phyloP scores from a whole-genome alignment of 2,329 filamentous ascomycete species.

The Delphinella strobiligena region DNA sequence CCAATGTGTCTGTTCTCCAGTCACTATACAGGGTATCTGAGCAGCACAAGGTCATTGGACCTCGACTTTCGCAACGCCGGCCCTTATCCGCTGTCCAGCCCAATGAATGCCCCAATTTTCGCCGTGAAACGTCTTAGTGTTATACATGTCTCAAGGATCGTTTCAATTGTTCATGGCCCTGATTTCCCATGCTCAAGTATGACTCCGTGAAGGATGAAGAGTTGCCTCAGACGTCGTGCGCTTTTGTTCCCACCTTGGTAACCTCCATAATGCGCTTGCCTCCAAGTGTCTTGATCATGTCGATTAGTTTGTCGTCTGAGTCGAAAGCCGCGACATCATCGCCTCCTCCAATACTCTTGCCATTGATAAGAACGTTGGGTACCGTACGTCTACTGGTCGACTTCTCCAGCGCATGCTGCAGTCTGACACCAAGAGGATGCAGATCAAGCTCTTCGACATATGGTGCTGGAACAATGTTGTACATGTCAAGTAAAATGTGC shows the following conservation, averaged over 20 bases:
- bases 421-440: conserved; percentile 57
- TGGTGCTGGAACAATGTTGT: conserved; percentile 69
- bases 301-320: conserved; percentile 49
- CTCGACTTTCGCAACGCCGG: too few relatives aligned
- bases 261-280: conserved; percentile 48
- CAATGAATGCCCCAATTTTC: not conserved
- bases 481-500: conserved; percentile 67
- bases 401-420: conserved; percentile 61
- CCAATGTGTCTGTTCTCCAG: not conserved
- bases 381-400: conserved; percentile 77
- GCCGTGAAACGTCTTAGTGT: not conserved
- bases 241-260: conserved; percentile 10
- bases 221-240: conserved; percentile 23
- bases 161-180: too few relatives aligned
- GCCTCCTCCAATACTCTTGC: conserved; percentile 77
- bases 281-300: conserved; percentile 61
- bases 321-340: conserved; percentile 68
- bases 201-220: too few relatives aligned
- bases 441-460: conserved; percentile 84
- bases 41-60: too few relatives aligned
- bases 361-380: conserved; percentile 82
- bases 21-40: not conserved
- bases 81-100: too few relatives aligned
- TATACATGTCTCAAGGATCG: too few relatives aligned
- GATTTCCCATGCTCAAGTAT: too few relatives aligned